phyloP scores from a whole-genome alignment of 2,329 filamentous ascomycete species.

The Seiridium unicorne region DNA sequence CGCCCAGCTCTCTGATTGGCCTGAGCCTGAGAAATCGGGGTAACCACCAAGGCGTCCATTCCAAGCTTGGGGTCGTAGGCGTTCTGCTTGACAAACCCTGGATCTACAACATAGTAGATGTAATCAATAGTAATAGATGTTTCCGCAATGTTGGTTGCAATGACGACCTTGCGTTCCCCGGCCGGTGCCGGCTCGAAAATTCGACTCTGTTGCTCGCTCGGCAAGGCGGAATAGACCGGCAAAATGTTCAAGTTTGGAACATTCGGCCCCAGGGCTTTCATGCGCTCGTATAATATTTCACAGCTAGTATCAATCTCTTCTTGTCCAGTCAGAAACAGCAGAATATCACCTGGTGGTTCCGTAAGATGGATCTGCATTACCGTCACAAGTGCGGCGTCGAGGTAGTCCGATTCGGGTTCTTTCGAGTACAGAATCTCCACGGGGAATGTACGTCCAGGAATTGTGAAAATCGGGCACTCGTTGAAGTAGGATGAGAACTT shows the following conservation, averaged over 20 bases:
- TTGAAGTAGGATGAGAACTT: conserved; percentile 98
- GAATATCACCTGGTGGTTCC: conserved; percentile 87
- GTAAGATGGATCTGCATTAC: conserved; percentile 98
- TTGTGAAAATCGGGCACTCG: conserved; percentile 92
- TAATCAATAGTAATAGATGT: conserved; percentile 97
- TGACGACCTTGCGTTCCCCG: conserved; percentile 88
- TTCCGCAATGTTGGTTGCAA: conserved; percentile 97
- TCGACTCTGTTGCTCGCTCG: conserved; percentile 86
- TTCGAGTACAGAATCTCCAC: conserved; percentile 95
- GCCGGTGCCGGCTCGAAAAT: conserved; percentile 93
- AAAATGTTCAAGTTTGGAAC: conserved; percentile 92
- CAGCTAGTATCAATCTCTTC: conserved; percentile 97
- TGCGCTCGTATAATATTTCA: conserved; percentile 89
- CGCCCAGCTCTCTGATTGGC: conserved; percentile 92
- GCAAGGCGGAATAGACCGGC: conserved; percentile 93
- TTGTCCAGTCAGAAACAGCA: conserved; percentile 95
- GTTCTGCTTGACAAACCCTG: conserved; percentile 97
- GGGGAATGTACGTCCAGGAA: conserved; percentile 90
- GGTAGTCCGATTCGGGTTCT: conserved; percentile 93
- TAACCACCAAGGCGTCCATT: conserved; percentile 95
- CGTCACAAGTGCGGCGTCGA: conserved; percentile 90
- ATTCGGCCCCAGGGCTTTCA: conserved; percentile 89
- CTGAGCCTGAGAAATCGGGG: conserved; percentile 94
- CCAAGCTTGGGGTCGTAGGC: conserved; percentile 95
- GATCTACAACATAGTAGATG: conserved; percentile 96